Base-by-base conservation (phyloP, 768 basidiomycete species). In the Boletus huronensis region DNA sequence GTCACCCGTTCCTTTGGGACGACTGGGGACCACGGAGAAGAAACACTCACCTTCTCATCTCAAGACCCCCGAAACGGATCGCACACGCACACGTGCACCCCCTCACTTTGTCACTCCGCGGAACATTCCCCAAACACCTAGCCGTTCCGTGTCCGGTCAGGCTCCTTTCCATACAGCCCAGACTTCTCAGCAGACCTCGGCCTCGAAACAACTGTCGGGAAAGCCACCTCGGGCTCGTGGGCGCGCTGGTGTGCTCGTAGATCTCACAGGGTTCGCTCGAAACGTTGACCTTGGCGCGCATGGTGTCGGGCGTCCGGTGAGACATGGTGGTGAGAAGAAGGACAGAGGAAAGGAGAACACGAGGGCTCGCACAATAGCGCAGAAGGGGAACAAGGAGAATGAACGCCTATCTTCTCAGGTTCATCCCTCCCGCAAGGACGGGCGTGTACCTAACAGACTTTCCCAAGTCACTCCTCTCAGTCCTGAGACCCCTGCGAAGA, bases 261-360 rank as follows among this genome's bases (percentile, higher is more conserved):
- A 80, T 50, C 59, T 79, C 26, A 79, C 76, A 6, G 69, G 70
- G 6, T 62, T 73, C 21, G 62, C 68, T 54, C 67, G 65, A 42
- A 71, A 72, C 28, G 68, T 68, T 46, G 70, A 70, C 45, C 47
- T 68, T 0, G 53, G 60, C 14, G 71, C 64, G 16, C 71, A 68
- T 48, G 70, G 70, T 17, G 51, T 71, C 28, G 69, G 61, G 34
- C 55, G 46, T 36, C 57, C 53, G 4, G 40, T 28, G 13, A 68
- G 10, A 43, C 61, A 41, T 14, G 50, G 23, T 10, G 40, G 46
- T 1, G 64, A 75, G 44, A 75, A 72, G 54, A 80, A 48, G 46
- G 57, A 58, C 6, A 53, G 43, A 47, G 29, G 54, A 21, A 68
- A 50, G 38, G 63, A 53, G 35, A 65, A 79, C 25, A 13, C 47